Base-by-base conservation (phyloP, 257 asterid species). In the Mitragyna speciosa region DNA sequence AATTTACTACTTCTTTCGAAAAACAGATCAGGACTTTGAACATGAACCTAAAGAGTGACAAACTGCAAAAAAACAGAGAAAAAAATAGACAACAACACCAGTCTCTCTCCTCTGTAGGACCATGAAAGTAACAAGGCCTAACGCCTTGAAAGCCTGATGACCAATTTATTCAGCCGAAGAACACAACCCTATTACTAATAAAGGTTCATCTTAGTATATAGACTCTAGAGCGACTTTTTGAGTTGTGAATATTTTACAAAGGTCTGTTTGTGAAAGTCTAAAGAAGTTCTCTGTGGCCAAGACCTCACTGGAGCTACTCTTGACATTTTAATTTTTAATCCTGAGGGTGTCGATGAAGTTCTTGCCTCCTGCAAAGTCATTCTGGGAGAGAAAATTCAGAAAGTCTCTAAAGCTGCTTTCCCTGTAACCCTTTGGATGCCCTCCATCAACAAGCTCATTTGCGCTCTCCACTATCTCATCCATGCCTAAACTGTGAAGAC, bases 381-480 rank as follows among this genome's bases (percentile, higher is more conserved):
- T 86, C 31, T 81, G 76, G 47, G 86, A 71, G 26, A 89, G 75
- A 70, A 86, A 86, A 31, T 84, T 49, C 71, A 91, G 72, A 33
- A 88, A 89, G 65, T 91, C 91, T 64, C 78, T 69, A n/a, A 91
- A 88, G 33, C 91, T 85, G 71, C 93, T 89, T 17, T 75, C 87
- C 63, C 15, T 81, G 61, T 89, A 91, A 0, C 79, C 80, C 33
- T 51, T 80, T 0, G 84, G 87, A 48, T 82, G 65, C 17, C 81
- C 67, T 39, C 82, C 87, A 67, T 86, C 86, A 28, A 84, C 85
- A 45, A 87, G 64, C 76, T 91, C 94, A 73, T 43, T 9, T 0
- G 87, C 82, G 6, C 79, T 64, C 75, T 76, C 81, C 85, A 89
- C 81, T 31, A 86, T 86, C 80, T 76, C 90, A 56, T 88, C 90